Conservation (phyloP, 257 asterid genomes). For the Galeopsis tetrahit region DNA sequence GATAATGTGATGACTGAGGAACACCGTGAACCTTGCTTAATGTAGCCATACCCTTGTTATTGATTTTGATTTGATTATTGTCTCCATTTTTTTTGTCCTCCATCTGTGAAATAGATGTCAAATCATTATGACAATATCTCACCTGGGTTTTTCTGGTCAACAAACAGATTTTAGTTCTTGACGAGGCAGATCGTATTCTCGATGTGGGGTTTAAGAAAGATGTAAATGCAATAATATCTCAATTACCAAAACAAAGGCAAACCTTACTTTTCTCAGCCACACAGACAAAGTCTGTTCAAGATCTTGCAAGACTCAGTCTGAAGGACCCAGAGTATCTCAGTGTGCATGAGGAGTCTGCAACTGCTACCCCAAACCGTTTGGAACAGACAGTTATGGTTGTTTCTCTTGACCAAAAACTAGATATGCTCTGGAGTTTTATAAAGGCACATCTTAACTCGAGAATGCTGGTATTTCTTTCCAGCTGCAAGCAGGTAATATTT, state of each 20-base stretch:
- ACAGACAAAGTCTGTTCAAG: slow-evolving; percentile 91
- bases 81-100: not conserved
- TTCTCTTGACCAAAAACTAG: slow-evolving; percentile 88
- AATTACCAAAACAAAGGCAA: slow-evolving; percentile 84
- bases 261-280: slow-evolving; percentile 94
- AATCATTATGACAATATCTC: slow-evolving; percentile 32
- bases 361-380: slow-evolving; percentile 88
- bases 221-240: slow-evolving; percentile 88
- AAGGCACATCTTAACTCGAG: slow-evolving; percentile 84
- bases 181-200: slow-evolving; percentile 98
- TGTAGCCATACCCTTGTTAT: slow-evolving; percentile 12
- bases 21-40: not conserved
- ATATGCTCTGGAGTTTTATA: slow-evolving; percentile 92
- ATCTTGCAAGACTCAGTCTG: slow-evolving; percentile 95
- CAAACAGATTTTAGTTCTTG: slow-evolving; percentile 91
- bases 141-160: slow-evolving; percentile 50
- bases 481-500: slow-evolving; percentile 83
- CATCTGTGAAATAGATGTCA: not conserved
- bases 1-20: slow-evolving; percentile 2
- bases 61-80: slow-evolving; percentile 1
- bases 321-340: slow-evolving; percentile 96
- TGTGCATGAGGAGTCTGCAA: slow-evolving; percentile 84
- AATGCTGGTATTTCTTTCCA: slow-evolving; percentile 84
- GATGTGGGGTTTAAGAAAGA: slow-evolving; percentile 84
- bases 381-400: slow-evolving; percentile 78